These are phyloP conservation scores for Phoma herbarum DNA, from an alignment of 2,329 filamentous ascomycete genomes.

Conservation along the genomic window DNA sequence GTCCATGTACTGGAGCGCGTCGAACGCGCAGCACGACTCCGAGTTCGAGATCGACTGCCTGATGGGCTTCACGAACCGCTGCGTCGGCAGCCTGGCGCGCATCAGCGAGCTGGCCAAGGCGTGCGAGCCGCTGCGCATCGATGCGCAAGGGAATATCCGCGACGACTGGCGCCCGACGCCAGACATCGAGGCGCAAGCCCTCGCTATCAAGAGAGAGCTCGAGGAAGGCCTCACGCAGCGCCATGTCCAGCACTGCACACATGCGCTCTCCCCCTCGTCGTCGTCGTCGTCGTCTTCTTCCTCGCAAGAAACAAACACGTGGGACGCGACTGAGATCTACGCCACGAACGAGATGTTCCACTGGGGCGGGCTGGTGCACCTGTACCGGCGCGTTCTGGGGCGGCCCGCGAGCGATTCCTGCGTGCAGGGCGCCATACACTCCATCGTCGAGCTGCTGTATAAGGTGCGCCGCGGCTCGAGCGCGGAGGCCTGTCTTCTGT, in stretches of 20 bases:
- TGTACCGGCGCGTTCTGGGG: constrained; percentile 76
- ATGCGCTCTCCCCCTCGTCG: constrained; percentile 38
- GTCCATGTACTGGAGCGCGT: constrained; percentile 52
- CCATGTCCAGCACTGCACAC: constrained; percentile 52
- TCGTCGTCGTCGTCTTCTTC: constrained; percentile 45
- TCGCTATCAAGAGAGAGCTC: constrained; percentile 68
- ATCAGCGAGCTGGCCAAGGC: constrained; percentile 75
- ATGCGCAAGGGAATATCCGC: constrained; percentile 60
- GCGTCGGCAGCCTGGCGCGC: constrained; percentile 73
- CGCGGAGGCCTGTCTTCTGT: constrained; percentile 78
- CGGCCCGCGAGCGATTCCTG: constrained; percentile 64
- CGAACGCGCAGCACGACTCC: constrained; percentile 63
- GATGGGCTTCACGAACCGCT: constrained; percentile 78
- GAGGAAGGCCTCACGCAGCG: constrained; percentile 59
- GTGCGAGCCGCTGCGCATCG: constrained; percentile 73
- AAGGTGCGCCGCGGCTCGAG: constrained; percentile 71
- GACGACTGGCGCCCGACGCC: constrained; percentile 67
- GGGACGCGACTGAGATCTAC: constrained; percentile 70
- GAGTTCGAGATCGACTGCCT: constrained; percentile 80
- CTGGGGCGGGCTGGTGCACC: constrained; percentile 78
- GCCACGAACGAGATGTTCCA: constrained; percentile 82
- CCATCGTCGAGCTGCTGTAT: constrained; percentile 69
- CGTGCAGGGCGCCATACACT: constrained; percentile 69
- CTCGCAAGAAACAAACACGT: constrained; percentile 48
- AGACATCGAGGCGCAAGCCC: constrained; percentile 65